These are phyloP conservation scores for Solanum hybrid DNA, from an alignment of 305 asterid species.

Conservation along the genomic window DNA sequence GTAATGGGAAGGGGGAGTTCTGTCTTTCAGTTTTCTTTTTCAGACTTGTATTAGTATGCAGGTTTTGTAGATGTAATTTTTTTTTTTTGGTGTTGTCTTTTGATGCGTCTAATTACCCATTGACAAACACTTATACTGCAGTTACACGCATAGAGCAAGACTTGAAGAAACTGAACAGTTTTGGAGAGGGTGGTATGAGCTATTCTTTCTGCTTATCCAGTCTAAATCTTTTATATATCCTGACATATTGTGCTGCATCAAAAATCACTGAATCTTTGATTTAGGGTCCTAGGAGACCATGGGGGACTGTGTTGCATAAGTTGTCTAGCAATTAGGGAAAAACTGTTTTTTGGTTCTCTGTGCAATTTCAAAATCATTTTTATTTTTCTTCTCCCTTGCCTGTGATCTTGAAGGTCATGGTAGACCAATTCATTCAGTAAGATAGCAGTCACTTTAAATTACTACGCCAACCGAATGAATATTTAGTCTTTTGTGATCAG, in stretches of 20 bases:
- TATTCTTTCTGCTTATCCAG: conserved; percentile 12
- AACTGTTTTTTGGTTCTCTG: neutral
- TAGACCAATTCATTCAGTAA: neutral
- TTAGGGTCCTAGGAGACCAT: neutral
- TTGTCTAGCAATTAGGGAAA: neutral
- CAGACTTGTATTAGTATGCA: neutral
- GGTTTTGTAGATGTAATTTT: neutral
- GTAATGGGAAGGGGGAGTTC: neutral
- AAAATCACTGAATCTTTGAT: neutral
- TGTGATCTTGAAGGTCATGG: neutral
- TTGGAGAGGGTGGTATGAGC: conserved; percentile 87
- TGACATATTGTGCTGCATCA: neutral
- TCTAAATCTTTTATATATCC: neutral
- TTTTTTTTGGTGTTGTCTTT: neutral
- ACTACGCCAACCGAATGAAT: neutral
- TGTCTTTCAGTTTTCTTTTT: neutral
- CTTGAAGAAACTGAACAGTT: conserved; percentile 89
- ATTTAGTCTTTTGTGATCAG: neutral
- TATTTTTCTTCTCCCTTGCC: neutral
- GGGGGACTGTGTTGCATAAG: neutral
- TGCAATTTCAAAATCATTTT: neutral
- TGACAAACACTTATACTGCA: conserved; percentile 22
- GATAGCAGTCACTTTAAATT: neutral
- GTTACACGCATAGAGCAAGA: conserved; percentile 77
- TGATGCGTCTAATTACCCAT: neutral